phyloP scores from a whole-genome alignment of 2,329 filamentous ascomycete species.

The Zopfia rhizophila region DNA sequence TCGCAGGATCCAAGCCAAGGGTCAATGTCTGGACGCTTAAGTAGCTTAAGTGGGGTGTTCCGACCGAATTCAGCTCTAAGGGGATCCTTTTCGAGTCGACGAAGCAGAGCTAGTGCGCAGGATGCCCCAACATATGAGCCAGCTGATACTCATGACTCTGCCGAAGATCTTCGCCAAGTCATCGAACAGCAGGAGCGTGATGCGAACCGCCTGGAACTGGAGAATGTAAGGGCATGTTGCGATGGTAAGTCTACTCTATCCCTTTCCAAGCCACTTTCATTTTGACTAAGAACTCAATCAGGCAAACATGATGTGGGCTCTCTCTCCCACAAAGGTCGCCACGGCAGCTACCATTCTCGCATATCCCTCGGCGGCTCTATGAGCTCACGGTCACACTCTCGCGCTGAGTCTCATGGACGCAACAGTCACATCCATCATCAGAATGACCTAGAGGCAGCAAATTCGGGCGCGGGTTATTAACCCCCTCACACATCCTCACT shows the following conservation, averaged over 20 bases:
- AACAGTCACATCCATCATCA: constrained; percentile 36
- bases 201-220: constrained; percentile 86
- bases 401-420: constrained; percentile 29
- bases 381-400: constrained; percentile 47
- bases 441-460: constrained; percentile 37
- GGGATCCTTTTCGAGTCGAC: constrained; percentile 61
- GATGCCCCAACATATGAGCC: constrained; percentile 59
- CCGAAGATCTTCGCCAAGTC: constrained; percentile 84
- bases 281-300: constrained; percentile 24
- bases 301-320: constrained; percentile 64
- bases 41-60: constrained; percentile 58
- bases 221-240: constrained; percentile 97
- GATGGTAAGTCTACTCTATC: constrained; percentile 75
- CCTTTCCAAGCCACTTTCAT: constrained; percentile 5
- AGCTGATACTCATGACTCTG: constrained; percentile 73
- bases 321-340: constrained; percentile 48
- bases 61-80: constrained; percentile 55
- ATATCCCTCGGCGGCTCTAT: constrained; percentile 45
- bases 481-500: constrained; percentile 15
- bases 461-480: constrained; percentile 40
- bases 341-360: constrained; percentile 37
- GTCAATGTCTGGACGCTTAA: constrained; percentile 58
- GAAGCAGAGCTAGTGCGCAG: constrained; percentile 52
- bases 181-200: constrained; percentile 82
- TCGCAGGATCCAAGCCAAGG: constrained; percentile 50